Evolutionary conservation across 345 rosid genomes (phyloP).

Genomic region (Citrus trifoliata): DNA sequence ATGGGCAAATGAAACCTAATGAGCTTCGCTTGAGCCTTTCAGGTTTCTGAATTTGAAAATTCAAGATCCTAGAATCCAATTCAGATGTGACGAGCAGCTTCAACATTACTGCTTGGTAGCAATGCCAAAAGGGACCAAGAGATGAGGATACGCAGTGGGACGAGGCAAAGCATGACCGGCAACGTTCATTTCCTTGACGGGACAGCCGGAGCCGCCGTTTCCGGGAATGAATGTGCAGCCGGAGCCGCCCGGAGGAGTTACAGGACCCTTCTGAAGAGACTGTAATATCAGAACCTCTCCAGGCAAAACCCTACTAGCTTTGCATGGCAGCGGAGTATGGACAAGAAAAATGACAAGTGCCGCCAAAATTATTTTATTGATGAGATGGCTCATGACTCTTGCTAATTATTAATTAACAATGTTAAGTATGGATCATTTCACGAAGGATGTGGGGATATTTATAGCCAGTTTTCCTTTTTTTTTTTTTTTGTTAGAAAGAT

Average conservation of each 20-base stretch:
- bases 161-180: slow-evolving; percentile 24
- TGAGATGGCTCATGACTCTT: slow-evolving; percentile 20
- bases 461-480: neutral
- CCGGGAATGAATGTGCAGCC: slow-evolving; percentile 65
- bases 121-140: slow-evolving; percentile 19
- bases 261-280: slow-evolving; percentile 44
- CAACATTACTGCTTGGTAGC: slow-evolving; percentile 16
- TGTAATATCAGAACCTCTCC: slow-evolving; percentile 21
- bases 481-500: no score
- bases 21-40: neutral
- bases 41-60: neutral
- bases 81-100: neutral
- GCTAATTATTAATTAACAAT: neutral
- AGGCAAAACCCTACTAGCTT: slow-evolving; percentile 25
- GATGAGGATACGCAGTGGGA: slow-evolving; percentile 25
- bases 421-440: neutral
- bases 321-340: slow-evolving; percentile 14
- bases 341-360: slow-evolving; percentile 18
- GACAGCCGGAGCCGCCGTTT: slow-evolving; percentile 36
- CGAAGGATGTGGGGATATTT: slow-evolving; percentile 1
- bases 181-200: slow-evolving; percentile 35
- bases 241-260: slow-evolving; percentile 40
- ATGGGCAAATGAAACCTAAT: neutral
- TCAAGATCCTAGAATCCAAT: neutral
- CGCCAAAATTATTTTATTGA: slow-evolving; percentile 13